Evolutionary conservation across 129 eudicot genomes (phyloP), one percentile per base, ranked within the genome.

Genomic region (Oenanthe sinensis): DNA sequence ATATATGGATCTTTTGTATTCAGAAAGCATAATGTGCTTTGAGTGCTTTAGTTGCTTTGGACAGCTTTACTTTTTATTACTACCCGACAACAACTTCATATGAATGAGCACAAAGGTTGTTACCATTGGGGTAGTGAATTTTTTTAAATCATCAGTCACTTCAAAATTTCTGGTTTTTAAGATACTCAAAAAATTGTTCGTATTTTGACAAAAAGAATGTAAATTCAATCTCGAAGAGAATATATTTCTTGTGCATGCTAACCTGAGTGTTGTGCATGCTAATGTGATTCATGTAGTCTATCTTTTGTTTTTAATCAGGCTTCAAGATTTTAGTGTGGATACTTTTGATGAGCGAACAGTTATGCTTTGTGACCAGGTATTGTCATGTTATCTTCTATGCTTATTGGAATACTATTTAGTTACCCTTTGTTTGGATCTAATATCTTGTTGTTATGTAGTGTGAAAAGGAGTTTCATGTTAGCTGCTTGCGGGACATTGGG

Each of bases 381-480:
- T 82, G 33, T 75, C 80, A 33, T 74, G 37, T 79, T 45, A 77
- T 33, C 45, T 79, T 22, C 72, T 70, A 70, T 72, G 13, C 50
- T 71, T 47, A 74, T 45, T 71, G 52, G 54, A 22, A 15, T 74
- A 74, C 77, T 74, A 6, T 26, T 74, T 30, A 16, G n/a, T n/a
- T 14, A 44, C 36, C 33, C 20, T 45, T 24, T 13, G 14, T 33
- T 74, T 52, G 52, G 68, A 72, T 62, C 48, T 72, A 63, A 76
- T 3, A 80, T 75, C 74, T 60, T 42, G 30, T 82, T 22, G 28
- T 79, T 83, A 67, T 71, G 68, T 67, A 94, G 98, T 94, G 98
- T 82, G 98, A 94, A 87, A 94, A 91, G 89, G 98, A 94, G 85
- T 91, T 91, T 79, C 98, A 94, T 90, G 96, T 94, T 81, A 93